phyloP scores from a whole-genome alignment of 2,329 filamentous ascomycete genomes.

The Fusarium humuli region DNA sequence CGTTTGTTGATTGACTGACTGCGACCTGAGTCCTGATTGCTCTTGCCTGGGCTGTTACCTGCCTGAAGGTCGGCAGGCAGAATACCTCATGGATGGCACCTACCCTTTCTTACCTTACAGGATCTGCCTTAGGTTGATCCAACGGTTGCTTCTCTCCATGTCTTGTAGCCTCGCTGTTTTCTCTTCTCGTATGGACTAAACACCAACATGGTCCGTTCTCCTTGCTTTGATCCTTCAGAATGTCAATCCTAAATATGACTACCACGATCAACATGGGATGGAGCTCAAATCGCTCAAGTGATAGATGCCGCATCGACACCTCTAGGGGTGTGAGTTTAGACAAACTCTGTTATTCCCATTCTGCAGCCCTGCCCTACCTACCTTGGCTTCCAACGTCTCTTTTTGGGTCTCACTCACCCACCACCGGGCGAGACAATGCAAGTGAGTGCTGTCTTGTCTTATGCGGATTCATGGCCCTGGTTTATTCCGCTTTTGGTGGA shows the following conservation, averaged over 20 bases:
- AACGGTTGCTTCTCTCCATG: background rate
- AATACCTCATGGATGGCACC: background rate
- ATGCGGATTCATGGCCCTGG: conserved; percentile 6
- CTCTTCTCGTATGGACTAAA: background rate
- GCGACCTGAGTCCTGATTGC: background rate
- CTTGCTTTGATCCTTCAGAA: conserved; percentile 1
- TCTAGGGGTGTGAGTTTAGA: conserved; percentile 19
- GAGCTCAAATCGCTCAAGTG: conserved; percentile 7
- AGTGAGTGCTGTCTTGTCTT: conserved; percentile 39
- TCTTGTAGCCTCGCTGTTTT: background rate
- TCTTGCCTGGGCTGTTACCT: conserved; percentile 7
- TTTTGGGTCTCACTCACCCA: conserved; percentile 26
- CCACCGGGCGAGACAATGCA: conserved; percentile 32
- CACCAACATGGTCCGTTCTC: background rate
- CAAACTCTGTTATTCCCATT: conserved; percentile 1
- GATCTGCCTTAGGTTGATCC: background rate
- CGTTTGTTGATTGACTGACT: background rate
- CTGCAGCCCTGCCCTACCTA: conserved; percentile 33
- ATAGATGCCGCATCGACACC: background rate
- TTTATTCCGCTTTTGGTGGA: conserved; percentile 20
- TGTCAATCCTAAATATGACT: background rate
- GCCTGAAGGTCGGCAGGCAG: background rate
- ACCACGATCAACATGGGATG: conserved; percentile 9
- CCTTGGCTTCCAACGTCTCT: conserved; percentile 31
- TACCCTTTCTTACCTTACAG: conserved; percentile 5